Base-by-base conservation (phyloP, 345 rosid genomes). In the Hibiscus trionum region DNA sequence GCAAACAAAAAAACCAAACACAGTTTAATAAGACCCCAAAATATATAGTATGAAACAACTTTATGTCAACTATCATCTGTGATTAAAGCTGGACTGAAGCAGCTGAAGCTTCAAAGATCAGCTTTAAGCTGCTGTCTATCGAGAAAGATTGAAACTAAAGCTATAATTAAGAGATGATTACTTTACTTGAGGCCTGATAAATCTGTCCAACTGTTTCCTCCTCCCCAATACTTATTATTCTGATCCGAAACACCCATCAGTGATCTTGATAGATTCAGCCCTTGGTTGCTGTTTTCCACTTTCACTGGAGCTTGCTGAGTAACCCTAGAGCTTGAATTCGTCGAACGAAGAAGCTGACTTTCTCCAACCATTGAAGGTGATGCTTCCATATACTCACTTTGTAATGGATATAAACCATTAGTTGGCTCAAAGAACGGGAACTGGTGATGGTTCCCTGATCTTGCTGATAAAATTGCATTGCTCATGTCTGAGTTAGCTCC, bases 251-350 rank as follows among this genome's bases (percentile, higher is more conserved):
- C 56, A 19, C 78, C 81, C 72, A 80, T 50, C 59, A 72, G 61
- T 39, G 78, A 79, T 73, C 81, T 80, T 5, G 87, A 61, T 21
- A 86, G 65, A 76, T 82, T 87, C 44, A 80, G 55, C 57, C 77
- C 77, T 68, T 58, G 83, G 15, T 56, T 10, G 16, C 71, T 83
- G 19, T 76, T 84, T 79, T 88, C 93, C 82, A 78, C 83, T 80
- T 90, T 90, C 57, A 86, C 80, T 4, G 86, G 82, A 75, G 83
- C 78, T 26, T 79, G 11, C 50, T 86, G 86, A 73, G 86, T 80
- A 87, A 75, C 87, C 84, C 96, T 84, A 83, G 90, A 75, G 73
- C 63, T 79, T 4, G 83, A 42, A 81, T 65, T 72, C 65, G 77
- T 60, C 29, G 80, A 50, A 35, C 75, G 75, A 74, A 72, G 61